Evolutionary conservation across 805 yeast species (phyloP), one percentile per base, ranked within the genome.

Genomic region (Metschnikowia rubicola): DNA sequence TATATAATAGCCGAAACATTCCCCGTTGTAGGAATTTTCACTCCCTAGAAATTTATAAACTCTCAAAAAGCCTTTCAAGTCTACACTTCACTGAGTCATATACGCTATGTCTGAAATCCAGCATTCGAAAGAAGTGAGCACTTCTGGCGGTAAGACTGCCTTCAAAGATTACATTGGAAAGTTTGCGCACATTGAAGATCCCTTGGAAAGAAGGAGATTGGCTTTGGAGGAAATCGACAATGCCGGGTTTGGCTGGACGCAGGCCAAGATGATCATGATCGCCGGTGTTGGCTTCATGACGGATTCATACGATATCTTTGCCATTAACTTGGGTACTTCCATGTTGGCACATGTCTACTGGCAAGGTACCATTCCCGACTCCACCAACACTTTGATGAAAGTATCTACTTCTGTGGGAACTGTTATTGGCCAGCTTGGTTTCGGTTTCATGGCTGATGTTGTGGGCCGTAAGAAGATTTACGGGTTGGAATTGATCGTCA

Each of bases 221-320:
- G 95, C 95, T 37, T 73, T 87, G 63, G 89, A 86, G 66, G 86
- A 86, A 63, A 87, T 87, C 54, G 96, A 87, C 68, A 82, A 84
- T 56, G 87, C 89, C 45, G 67, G 75, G 0, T 87, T 87, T 57
- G 88, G 91, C 48, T 84, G 90, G 94, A 84, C 86, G 61, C 94
- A 87, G 61, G 68, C 86, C 44, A 80, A 88, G 69, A 86, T 89
- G 74, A 86, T 88, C 59, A 64, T 80, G 67, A 89, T 88, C 64
- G 96, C 96, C 69, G 73, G 97, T 75, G 94, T 89, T 55, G 97
- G 97, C 66, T 89, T 89, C 81, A 67, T 90, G 70, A 89, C 96
- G 29, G 97, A 89, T 71, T 81, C 96, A 46, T 89, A 90, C 68
- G 96, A 90, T 75, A 87, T 90, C 57, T 90, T 89, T 61, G 91